These are phyloP conservation scores for Edaphochlamys debaryana DNA, from an alignment of 139 green algal genomes.

Conservation along the genomic window DNA sequence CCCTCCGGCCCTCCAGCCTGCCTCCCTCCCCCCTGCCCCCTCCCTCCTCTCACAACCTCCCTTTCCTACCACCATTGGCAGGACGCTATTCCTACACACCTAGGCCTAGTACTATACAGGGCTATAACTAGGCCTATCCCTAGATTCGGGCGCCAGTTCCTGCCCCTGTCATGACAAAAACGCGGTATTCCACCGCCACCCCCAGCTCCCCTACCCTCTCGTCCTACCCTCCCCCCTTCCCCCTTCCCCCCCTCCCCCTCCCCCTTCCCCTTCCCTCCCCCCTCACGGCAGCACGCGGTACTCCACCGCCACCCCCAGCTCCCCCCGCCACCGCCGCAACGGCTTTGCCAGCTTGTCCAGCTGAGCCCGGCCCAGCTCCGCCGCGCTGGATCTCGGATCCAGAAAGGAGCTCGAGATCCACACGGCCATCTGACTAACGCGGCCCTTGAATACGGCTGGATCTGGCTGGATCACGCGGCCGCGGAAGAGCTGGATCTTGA, in stretches of 20 bases:
- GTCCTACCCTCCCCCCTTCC: no score
- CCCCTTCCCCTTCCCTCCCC: no score
- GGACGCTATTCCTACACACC: no score
- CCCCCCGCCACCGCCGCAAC: conserved; percentile 7
- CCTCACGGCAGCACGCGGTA: not conserved
- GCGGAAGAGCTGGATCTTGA: conserved; percentile 34
- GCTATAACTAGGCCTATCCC: no score
- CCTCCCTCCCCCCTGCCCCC: no score
- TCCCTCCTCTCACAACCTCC: no score
- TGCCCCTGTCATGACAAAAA: not conserved
- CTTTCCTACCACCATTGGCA: no score
- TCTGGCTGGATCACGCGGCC: not conserved
- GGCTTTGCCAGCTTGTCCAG: conserved; percentile 36
- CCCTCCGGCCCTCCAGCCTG: no score
- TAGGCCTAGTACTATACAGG: no score
- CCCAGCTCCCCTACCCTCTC: not conserved
- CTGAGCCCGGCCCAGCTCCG: not conserved
- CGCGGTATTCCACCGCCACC: conserved; percentile 1
- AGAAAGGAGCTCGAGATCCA: conserved; percentile 15
- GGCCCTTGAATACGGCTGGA: conserved; percentile 23
- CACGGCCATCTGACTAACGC: conserved; percentile 6
- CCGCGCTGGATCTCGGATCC: not conserved
- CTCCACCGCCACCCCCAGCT: not conserved
- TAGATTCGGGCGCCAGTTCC: no score
- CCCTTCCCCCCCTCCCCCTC: no score